phyloP scores from a whole-genome alignment of 2,329 filamentous ascomycete species.

The Phaeosphaeria sp. region DNA sequence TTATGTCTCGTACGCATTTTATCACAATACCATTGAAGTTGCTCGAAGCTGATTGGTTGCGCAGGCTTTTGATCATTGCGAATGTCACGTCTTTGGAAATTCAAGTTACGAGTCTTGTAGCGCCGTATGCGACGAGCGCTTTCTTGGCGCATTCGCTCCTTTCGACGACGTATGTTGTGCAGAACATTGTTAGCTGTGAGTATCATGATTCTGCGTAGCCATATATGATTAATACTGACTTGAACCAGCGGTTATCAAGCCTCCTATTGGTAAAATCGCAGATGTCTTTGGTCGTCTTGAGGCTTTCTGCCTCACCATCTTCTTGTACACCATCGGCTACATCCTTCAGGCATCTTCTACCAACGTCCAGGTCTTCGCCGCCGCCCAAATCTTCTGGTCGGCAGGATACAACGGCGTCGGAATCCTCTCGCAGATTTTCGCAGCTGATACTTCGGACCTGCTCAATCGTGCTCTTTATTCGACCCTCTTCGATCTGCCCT shows the following conservation, averaged over 20 bases:
- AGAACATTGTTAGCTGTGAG: slow-evolving; percentile 63
- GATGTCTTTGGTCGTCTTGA: slow-evolving; percentile 69
- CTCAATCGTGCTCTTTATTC: slow-evolving; percentile 67
- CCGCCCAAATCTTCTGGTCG: slow-evolving; percentile 67
- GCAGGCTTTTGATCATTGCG: slow-evolving; percentile 62
- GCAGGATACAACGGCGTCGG: slow-evolving; percentile 66
- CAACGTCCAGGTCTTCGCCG: slow-evolving; percentile 60
- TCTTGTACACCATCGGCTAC: slow-evolving; percentile 64
- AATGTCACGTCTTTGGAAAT: slow-evolving; percentile 72
- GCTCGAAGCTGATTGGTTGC: slow-evolving; percentile 16
- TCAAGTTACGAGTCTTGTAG: slow-evolving; percentile 67
- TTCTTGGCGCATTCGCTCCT: slow-evolving; percentile 71
- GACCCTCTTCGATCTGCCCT: slow-evolving; percentile 65
- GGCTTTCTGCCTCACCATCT: slow-evolving; percentile 62
- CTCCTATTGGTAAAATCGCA: slow-evolving; percentile 67
- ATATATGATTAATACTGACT: not conserved
- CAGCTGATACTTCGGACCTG: slow-evolving; percentile 66
- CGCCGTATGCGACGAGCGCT: slow-evolving; percentile 70
- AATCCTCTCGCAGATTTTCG: slow-evolving; percentile 69
- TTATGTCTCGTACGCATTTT: slow-evolving; percentile 49
- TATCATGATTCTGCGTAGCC: not conserved
- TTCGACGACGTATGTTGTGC: slow-evolving; percentile 69
- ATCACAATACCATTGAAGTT: not conserved
- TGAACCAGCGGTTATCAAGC: slow-evolving; percentile 62
- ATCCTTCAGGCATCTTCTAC: slow-evolving; percentile 63